phyloP scores from a whole-genome alignment of 257 asterid species.

The Penstemon davidsonii region DNA sequence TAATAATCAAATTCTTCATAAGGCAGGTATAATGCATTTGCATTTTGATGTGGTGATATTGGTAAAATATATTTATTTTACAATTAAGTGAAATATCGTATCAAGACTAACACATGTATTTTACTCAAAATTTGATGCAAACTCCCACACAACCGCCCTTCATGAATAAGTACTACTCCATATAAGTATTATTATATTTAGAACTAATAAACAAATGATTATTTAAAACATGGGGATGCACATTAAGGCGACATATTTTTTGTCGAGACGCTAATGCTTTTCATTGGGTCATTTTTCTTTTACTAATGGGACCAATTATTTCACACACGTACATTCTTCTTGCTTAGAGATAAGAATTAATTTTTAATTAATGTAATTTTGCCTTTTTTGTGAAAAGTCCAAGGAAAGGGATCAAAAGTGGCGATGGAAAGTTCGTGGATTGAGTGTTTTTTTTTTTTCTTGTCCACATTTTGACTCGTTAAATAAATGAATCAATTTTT shows the following conservation, averaged over 20 bases:
- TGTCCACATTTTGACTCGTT: background rate
- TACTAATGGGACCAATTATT: conserved; percentile 6
- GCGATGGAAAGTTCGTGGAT: background rate
- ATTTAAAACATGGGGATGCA: background rate
- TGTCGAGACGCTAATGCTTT: conserved; percentile 2
- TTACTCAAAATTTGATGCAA: background rate
- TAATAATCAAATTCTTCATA: too few species aligned
- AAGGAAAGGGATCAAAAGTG: background rate
- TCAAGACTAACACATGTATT: too few species aligned
- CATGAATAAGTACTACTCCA: too few species aligned
- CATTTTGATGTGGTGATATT: too few species aligned
- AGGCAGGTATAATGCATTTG: too few species aligned
- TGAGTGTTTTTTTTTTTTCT: background rate
- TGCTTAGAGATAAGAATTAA: background rate
- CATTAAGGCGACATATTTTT: background rate
- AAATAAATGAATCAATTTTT: background rate
- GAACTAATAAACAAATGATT: too few species aligned
- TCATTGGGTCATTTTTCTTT: background rate
- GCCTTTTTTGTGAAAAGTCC: background rate
- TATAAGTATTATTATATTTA: too few species aligned
- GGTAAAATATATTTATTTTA: background rate
- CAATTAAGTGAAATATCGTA: background rate
- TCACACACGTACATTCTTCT: background rate
- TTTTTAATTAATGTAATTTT: background rate
- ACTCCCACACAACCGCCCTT: background rate